Base-by-base conservation (phyloP, 78 protist species). In the Reticulomyxa filosa region DNA sequence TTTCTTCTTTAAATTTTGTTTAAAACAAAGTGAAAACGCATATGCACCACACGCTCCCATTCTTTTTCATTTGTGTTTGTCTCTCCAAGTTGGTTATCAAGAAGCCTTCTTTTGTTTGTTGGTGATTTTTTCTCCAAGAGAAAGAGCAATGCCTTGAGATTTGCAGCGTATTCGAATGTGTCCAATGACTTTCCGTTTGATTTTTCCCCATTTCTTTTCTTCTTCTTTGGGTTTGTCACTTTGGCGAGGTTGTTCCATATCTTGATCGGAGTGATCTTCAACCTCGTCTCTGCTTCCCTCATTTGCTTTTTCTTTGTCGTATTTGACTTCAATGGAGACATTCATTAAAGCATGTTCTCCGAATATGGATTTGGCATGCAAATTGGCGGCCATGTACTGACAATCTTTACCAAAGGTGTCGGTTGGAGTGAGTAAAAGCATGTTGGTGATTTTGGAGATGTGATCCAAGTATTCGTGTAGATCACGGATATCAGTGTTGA, bases 71-170 rank as follows among this genome's bases (percentile, higher is more conserved):
- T n/a, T n/a, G n/a, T n/a, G n/a, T n/a, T n/a, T n/a, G n/a, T n/a
- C n/a, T n/a, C n/a, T n/a, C n/a, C n/a, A n/a, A n/a, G n/a, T n/a
- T n/a, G n/a, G n/a, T n/a, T n/a, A n/a, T n/a, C n/a, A n/a, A n/a
- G n/a, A n/a, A n/a, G n/a, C n/a, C n/a, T n/a, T 55, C 11, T 33
- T 29, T 11, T 52, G 62, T 17, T 72, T 75, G 55, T 56, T 34
- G 4, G 77, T 77, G 57, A 89, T 78, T 72, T 83, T 87, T 53
- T 84, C 93, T n/a, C 97, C 97, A 17, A 91, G 79, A 30, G 77
- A 55, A 38, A 88, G 87, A 22, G 97, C 97, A 34, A 91, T 87
- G 64, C 94, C 94, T 59, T 92, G 97, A 5, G 93, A 82, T 65
- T 89, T 83, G 46, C 78, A 39, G 36, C 98, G 77, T 30, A 92